Conservation (phyloP, 371 early-diverging fungal species). For the Mortierella sp. region DNA sequence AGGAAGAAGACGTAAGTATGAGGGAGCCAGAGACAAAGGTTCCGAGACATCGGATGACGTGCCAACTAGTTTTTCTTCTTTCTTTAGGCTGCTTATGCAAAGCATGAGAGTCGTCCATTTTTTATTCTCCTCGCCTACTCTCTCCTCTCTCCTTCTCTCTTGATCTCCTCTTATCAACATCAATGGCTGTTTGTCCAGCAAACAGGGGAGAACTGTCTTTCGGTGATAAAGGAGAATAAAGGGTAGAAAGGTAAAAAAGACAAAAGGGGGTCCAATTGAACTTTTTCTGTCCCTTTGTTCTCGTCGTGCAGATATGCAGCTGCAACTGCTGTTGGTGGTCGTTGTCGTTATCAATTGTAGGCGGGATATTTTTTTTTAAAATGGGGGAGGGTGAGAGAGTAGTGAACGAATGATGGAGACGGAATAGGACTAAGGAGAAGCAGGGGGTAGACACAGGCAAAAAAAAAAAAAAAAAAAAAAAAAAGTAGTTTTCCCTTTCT, state of each 20-base stretch:
- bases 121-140: neutral
- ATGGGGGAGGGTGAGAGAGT: too few species aligned
- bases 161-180: neutral
- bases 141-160: neutral
- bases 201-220: neutral
- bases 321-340: neutral
- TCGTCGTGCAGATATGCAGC: conserved; percentile 4
- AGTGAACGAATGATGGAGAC: neutral
- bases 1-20: neutral
- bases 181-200: neutral
- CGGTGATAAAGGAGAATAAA: neutral
- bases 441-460: neutral
- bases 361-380: neutral
- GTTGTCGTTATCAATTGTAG: neutral
- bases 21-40: neutral
- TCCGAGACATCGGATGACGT: conserved; percentile 7
- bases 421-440: conserved; percentile 2
- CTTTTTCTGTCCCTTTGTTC: neutral
- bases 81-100: conserved; percentile 6
- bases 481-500: too few species aligned
- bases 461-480: neutral
- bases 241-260: neutral
- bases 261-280: conserved; percentile 3
- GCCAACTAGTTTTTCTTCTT: neutral
- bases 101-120: neutral